Evolutionary conservation across 2,329 filamentous ascomycete genomes (phyloP).

Genomic region (Curvularia sp.): DNA sequence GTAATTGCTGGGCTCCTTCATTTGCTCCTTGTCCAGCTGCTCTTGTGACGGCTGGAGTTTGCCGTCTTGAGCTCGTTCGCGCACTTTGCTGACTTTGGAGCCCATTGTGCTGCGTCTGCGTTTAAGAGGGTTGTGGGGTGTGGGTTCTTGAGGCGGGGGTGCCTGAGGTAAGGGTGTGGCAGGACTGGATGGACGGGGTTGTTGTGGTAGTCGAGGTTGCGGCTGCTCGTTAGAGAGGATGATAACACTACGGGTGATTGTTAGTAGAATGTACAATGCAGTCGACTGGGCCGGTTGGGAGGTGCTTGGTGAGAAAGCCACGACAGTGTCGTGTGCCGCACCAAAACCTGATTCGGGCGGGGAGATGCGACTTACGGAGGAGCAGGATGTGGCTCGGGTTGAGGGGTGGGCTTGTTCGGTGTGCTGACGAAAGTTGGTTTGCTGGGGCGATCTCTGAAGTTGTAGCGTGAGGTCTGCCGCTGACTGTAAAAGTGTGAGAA

Average conservation of each 20-base stretch:
- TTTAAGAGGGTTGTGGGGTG: background rate
- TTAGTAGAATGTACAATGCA: background rate
- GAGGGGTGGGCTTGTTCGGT: conserved; percentile 18
- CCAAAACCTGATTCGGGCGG: background rate
- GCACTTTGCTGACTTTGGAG: conserved; percentile 38
- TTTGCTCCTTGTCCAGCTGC: conserved; percentile 42
- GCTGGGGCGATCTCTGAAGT: conserved; percentile 15
- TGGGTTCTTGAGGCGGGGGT: background rate
- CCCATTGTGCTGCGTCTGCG: conserved; percentile 30
- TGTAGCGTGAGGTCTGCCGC: conserved; percentile 13
- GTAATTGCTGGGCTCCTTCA: conserved; percentile 46
- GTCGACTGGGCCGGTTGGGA: background rate
- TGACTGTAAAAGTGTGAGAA: conserved; percentile 7
- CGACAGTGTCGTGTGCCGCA: background rate
- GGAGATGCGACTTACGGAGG: conserved; percentile 22
- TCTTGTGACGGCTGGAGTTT: conserved; percentile 36
- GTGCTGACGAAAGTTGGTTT: background rate
- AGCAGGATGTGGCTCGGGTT: conserved; percentile 27
- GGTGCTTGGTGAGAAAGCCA: background rate
- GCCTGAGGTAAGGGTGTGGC: background rate
- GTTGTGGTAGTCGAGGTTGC: background rate
- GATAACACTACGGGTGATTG: conserved; percentile 21
- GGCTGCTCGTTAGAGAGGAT: conserved; percentile 26
- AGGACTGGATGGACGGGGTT: background rate
- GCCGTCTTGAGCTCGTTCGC: conserved; percentile 21